A percentile compares a stretch with the other conserved stretches of the same genome.
Evolutionary conservation across 2,329 filamentous ascomycete genomes (phyloP).

Genomic region (Epichloe glyceriae): DNA sequence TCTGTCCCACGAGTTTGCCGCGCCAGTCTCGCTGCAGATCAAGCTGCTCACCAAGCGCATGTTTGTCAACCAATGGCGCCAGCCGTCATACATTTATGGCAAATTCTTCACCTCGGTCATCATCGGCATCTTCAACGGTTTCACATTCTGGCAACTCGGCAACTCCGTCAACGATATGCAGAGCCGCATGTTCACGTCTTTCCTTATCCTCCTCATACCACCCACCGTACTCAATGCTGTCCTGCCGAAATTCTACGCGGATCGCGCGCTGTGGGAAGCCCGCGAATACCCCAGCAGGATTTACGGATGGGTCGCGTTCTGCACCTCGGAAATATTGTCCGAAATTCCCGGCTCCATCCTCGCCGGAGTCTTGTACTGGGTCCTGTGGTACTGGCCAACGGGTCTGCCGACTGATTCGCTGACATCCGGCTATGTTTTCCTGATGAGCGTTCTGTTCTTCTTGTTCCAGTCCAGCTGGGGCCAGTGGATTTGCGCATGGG

Average conservation of each 20-base stretch:
- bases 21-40: constrained; percentile 49
- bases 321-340: constrained; percentile 56
- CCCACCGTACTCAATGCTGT: constrained; percentile 61
- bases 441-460: constrained; percentile 44
- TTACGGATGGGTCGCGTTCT: constrained; percentile 68
- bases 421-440: constrained; percentile 6
- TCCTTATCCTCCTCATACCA: constrained; percentile 52
- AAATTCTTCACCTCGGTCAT: constrained; percentile 62
- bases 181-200: constrained; percentile 63
- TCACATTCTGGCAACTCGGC: constrained; percentile 62
- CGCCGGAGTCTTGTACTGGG: constrained; percentile 53
- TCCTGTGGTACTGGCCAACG: constrained; percentile 64
- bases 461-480: constrained; percentile 65
- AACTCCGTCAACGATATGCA: constrained; percentile 56
- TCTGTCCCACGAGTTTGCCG: constrained; percentile 46
- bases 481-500: constrained; percentile 76
- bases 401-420: constrained; percentile 56
- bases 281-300: constrained; percentile 62
- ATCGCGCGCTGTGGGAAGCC: constrained; percentile 59
- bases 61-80: constrained; percentile 63
- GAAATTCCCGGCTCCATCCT: constrained; percentile 62
- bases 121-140: constrained; percentile 65
- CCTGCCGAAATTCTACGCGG: constrained; percentile 65
- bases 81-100: constrained; percentile 63
- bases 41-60: constrained; percentile 54